Evolutionary conservation across 1,284 basidiomycete genomes (phyloP), one percentile per base, ranked within the genome.

Genomic region (Neonothopanus nambi): DNA sequence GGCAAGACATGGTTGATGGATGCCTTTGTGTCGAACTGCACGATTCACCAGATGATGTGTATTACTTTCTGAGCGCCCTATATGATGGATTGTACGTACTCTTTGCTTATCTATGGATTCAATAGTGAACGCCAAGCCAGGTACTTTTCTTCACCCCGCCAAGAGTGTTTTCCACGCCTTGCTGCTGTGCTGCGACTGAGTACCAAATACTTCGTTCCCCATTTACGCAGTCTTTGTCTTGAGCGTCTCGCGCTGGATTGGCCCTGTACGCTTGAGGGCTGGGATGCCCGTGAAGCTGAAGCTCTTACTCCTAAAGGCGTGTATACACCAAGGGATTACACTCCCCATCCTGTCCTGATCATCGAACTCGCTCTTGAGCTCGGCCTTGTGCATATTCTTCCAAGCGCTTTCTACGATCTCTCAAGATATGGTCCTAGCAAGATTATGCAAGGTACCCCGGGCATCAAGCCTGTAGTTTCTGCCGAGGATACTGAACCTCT

Each of bases 341-440:
- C 73, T 57, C 65, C 75, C 1, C 85, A 88, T 66, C 84, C 78
- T 3, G 72, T 85, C 55, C 73, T 84, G 43, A 74, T 84, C 48
- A 84, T 89, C 65, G 78, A 84, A 52, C 79, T 89, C 54, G 85
- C 86, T 1, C 67, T 83, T 38, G 82, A 88, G 54, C 78, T 88
- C 52, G 74, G 75, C 43, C 66, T 87, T 0, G 70, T 74, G 7
- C 70, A 74, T 2, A 65, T 89, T 47, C 75, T 89, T 12, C 81
- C 85, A 2, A 73, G 83, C 26, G 85, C 85, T 0, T 80, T 89
- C 62, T 89, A 89, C 65, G 86, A 89, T 58, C 76, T 89, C 37
- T 80, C 84, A 3, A 76, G 87, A 18, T 88, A 88, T 58, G 85
- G 81, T 0, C 83, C 86, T 0, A 84, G 83, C 67, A 81, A 81